A percentile compares a stretch with the other conserved stretches of the same genome.
Conservation (phyloP, 176 grass and related monocot species). For the Poa pratensis region DNA sequence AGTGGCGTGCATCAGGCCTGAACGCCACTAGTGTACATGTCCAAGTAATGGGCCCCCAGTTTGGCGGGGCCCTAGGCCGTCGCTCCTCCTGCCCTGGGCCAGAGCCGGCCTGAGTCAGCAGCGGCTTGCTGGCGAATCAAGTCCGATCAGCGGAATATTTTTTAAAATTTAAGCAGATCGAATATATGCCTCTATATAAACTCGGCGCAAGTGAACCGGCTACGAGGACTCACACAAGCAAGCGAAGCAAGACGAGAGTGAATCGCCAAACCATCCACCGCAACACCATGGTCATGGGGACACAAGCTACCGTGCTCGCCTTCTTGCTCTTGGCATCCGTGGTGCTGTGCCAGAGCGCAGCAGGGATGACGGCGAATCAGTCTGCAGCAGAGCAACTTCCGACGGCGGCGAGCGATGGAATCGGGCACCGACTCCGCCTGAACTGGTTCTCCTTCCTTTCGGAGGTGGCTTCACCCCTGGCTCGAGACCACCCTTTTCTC, state of each 20-base stretch:
- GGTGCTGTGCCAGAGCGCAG: constrained; percentile 19
- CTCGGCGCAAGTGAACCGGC: neutral
- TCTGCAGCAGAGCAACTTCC: neutral
- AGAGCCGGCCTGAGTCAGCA: too few species aligned
- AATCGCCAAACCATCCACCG: too few species aligned
- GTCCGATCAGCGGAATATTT: neutral
- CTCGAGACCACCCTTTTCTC: too few species aligned
- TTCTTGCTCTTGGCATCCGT: constrained; percentile 2
- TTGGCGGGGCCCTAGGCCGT: too few species aligned
- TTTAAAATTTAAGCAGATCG: too few species aligned
- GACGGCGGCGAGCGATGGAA: neutral
- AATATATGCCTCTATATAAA: neutral
- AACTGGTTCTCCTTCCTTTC: neutral
- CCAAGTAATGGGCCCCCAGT: too few species aligned
- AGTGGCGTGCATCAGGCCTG: too few species aligned
- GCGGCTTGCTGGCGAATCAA: constrained; percentile 32
- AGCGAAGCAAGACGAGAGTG: too few species aligned
- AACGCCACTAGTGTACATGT: too few species aligned
- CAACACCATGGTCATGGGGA: constrained; percentile 28
- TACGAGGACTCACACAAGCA: neutral
- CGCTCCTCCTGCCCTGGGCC: too few species aligned
- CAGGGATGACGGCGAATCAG: neutral
- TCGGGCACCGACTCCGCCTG: neutral
- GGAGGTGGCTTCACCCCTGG: neutral
- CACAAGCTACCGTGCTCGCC: constrained; percentile 14